Conservation (phyloP, 805 yeast species). For the Candida ulmi region DNA sequence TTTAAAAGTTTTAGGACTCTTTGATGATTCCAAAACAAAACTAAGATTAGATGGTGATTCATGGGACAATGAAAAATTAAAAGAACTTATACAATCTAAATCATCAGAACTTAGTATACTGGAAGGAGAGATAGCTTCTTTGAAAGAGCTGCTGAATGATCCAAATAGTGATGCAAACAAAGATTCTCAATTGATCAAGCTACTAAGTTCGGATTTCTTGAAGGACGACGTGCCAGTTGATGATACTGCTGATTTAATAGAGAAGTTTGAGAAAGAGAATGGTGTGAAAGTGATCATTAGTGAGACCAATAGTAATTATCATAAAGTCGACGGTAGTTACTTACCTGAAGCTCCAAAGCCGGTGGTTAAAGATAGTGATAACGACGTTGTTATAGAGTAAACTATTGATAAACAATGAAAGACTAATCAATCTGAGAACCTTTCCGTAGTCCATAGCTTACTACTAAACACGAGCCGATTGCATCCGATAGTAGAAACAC, state of each 20-base stretch:
- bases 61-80: conserved; percentile 7
- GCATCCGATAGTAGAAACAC: no score
- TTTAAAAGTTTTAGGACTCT: conserved; percentile 14
- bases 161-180: background rate
- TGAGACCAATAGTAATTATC: conserved; percentile 2
- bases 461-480: no score
- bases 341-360: background rate
- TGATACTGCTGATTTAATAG: conserved; percentile 10
- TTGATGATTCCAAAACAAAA: conserved; percentile 12
- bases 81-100: conserved; percentile 5
- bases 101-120: conserved; percentile 4
- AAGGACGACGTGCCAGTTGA: conserved; percentile 10
- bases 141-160: conserved; percentile 4
- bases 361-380: conserved; percentile 2
- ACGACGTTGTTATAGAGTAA: conserved; percentile 3
- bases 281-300: conserved; percentile 9
- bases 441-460: no score
- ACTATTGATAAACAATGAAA: no score
- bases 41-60: background rate
- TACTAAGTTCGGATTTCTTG: conserved; percentile 16
- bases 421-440: no score
- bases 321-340: conserved; percentile 1
- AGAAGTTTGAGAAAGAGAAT: conserved; percentile 13
- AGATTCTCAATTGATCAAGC: conserved; percentile 9
- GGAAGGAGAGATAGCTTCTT: conserved; percentile 6